phyloP scores from a whole-genome alignment of 768 basidiomycete genomes.

The Termitomyces sp. region DNA sequence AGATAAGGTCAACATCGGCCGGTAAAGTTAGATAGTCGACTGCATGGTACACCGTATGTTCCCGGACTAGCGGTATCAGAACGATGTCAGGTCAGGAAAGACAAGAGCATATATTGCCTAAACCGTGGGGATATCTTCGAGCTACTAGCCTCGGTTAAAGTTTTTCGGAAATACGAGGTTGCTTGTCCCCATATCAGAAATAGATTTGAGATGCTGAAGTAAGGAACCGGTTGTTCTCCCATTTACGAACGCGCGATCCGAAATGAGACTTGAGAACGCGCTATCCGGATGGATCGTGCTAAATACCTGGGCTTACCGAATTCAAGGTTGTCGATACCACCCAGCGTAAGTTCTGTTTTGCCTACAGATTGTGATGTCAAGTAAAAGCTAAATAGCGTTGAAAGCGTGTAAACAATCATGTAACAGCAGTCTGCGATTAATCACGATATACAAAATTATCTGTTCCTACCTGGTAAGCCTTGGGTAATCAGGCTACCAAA shows the following conservation, averaged over 20 bases:
- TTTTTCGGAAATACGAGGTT: slow-evolving; percentile 48
- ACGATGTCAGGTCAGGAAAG: slow-evolving; percentile 43
- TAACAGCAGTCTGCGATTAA: neutral
- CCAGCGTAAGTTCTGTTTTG: slow-evolving; percentile 50
- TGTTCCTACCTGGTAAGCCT: slow-evolving; percentile 43
- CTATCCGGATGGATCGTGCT: slow-evolving; percentile 1
- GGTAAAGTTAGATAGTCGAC: slow-evolving; percentile 38
- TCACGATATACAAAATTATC: neutral
- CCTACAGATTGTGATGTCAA: slow-evolving; percentile 46
- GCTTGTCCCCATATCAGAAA: slow-evolving; percentile 57
- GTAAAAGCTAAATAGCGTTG: slow-evolving; percentile 50
- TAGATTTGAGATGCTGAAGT: slow-evolving; percentile 35
- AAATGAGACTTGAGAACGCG: slow-evolving; percentile 40
- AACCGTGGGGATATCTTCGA: neutral
- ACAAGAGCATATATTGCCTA: slow-evolving; percentile 56
- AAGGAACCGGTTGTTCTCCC: slow-evolving; percentile 44
- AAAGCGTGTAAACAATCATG: neutral
- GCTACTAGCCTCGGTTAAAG: slow-evolving; percentile 37
- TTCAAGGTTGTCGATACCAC: slow-evolving; percentile 50
- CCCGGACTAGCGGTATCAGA: slow-evolving; percentile 45
- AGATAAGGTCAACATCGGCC: slow-evolving; percentile 48
- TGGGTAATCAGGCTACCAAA: slow-evolving; percentile 42
- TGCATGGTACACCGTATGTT: slow-evolving; percentile 54
- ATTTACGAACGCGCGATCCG: slow-evolving; percentile 46
- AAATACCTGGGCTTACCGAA: slow-evolving; percentile 34